phyloP scores from a whole-genome alignment of 2,329 filamentous ascomycete genomes.

The Teratosphaeria zuluensis region DNA sequence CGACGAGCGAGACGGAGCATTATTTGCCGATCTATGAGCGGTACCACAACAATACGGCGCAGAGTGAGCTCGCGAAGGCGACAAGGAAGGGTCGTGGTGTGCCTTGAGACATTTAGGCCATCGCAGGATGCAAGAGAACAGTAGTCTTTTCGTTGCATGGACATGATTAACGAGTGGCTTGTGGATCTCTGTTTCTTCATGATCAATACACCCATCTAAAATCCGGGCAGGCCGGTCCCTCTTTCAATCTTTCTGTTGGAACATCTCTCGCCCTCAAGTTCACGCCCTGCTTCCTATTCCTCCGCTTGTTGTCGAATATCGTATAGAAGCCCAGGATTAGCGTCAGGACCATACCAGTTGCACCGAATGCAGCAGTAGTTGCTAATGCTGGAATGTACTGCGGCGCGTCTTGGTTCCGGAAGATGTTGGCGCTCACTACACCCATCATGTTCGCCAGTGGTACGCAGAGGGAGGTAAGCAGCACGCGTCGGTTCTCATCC shows the following conservation, averaged over 20 bases:
- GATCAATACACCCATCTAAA: constrained; percentile 34
- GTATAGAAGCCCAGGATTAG: constrained; percentile 52
- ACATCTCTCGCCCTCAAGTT: constrained; percentile 44
- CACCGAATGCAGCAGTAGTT: constrained; percentile 57
- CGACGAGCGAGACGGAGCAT: constrained; percentile 56
- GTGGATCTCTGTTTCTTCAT: not conserved
- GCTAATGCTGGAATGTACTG: constrained; percentile 58
- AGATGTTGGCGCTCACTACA: constrained; percentile 59
- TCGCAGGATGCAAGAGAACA: not conserved
- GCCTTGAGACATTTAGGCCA: constrained; percentile 1
- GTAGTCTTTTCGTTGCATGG: not conserved
- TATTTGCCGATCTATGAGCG: constrained; percentile 58
- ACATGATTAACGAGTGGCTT: not conserved
- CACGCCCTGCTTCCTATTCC: constrained; percentile 46
- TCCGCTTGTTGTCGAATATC: constrained; percentile 53
- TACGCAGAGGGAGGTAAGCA: constrained; percentile 62
- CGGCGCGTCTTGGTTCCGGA: constrained; percentile 52
- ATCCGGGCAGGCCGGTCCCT: constrained; percentile 33
- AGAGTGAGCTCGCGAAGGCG: constrained; percentile 40
- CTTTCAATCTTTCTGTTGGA: constrained; percentile 35
- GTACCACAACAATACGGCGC: constrained; percentile 38
- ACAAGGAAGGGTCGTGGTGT: constrained; percentile 47
- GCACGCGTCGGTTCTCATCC: constrained; percentile 61
- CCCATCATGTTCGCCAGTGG: constrained; percentile 71
- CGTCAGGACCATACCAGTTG: constrained; percentile 46